Percentiles rank a stretch among this genome's conserved stretches.
Conservation (phyloP, 2,329 filamentous ascomycete species). For the Phialophora tarda region DNA sequence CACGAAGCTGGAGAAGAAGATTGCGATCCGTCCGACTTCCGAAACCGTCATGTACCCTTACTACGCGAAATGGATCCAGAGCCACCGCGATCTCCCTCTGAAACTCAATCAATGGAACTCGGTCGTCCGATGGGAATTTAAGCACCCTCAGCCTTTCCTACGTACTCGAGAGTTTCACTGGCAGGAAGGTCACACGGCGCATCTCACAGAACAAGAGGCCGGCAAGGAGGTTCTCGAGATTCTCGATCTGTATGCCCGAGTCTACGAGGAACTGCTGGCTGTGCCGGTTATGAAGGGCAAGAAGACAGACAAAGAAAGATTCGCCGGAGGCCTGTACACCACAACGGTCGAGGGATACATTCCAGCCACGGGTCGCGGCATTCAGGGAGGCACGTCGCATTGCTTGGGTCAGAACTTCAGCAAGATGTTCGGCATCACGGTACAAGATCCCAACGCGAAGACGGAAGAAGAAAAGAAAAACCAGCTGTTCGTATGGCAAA, state of each 20-base stretch:
- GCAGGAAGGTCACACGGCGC: conserved; percentile 96
- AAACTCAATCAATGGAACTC: conserved; percentile 99
- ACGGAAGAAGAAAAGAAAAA: conserved; percentile 69
- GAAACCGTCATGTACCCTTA: conserved; percentile 93
- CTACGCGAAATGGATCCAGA: conserved; percentile 96
- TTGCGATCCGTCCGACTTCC: conserved; percentile 71
- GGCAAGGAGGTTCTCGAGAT: conserved; percentile 89
- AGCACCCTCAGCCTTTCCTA: conserved; percentile 84
- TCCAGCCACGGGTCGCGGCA: conserved; percentile 90
- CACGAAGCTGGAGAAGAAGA: conserved; percentile 83
- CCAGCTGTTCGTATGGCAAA: conserved; percentile 92
- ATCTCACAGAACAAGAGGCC: conserved; percentile 81
- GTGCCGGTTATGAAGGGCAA: conserved; percentile 90
- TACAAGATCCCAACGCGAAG: conserved; percentile 82
- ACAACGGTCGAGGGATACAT: conserved; percentile 98
- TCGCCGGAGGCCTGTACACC: conserved; percentile 94
- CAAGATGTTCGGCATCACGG: conserved; percentile 98
- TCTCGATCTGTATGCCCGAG: conserved; percentile 85
- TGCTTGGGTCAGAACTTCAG: conserved; percentile 96
- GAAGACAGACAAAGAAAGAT: conserved; percentile 99
- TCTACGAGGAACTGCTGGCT: conserved; percentile 92
- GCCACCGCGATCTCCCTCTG: conserved; percentile 90
- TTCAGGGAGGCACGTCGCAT: conserved; percentile 95
- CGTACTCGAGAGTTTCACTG: conserved; percentile 94
- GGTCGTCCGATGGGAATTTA: conserved; percentile 94